phyloP scores from a whole-genome alignment of 768 basidiomycete genomes.

The Trametes cinnabarina region DNA sequence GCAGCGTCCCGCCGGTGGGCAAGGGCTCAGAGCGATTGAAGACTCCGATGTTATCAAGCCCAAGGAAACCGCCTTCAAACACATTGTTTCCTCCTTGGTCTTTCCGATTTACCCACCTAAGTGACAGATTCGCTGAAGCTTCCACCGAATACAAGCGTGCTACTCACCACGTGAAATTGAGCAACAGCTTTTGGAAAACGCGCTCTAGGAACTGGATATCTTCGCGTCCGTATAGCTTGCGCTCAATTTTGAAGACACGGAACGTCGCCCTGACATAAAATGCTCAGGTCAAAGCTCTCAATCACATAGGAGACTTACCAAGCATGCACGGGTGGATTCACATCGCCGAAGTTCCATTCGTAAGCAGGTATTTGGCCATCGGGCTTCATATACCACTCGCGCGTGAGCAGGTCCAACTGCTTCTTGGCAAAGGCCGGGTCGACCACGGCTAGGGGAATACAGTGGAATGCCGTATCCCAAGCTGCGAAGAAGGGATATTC shows the following conservation, averaged over 20 bases:
- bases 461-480: conserved; percentile 99
- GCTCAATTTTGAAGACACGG: conserved; percentile 98
- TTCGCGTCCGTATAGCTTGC: conserved; percentile 88
- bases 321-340: conserved; percentile 98
- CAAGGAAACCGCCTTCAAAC: conserved; percentile 98
- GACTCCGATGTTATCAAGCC: conserved; percentile 95
- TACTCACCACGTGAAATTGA: conserved; percentile 92
- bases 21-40: conserved; percentile 98
- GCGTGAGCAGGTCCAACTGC: conserved; percentile 90
- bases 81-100: conserved; percentile 93
- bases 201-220: conserved; percentile 92
- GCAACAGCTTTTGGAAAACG: conserved; percentile 94
- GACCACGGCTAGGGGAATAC: conserved; percentile 94
- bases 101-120: conserved; percentile 99
- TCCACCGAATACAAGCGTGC: no score
- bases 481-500: conserved; percentile 99
- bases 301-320: conserved; percentile 55
- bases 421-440: conserved; percentile 97
- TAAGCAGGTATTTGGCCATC: conserved; percentile 99
- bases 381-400: conserved; percentile 99
- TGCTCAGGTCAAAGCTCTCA: no score
- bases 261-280: conserved; percentile 82
- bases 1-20: conserved; percentile 89
- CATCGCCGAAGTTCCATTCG: conserved; percentile 99
- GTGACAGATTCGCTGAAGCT: background rate